A percentile compares a stretch with the other conserved stretches of the same genome.
phyloP scores from a whole-genome alignment of 2,329 filamentous ascomycete species.

The Chaetomiaceae sp. region DNA sequence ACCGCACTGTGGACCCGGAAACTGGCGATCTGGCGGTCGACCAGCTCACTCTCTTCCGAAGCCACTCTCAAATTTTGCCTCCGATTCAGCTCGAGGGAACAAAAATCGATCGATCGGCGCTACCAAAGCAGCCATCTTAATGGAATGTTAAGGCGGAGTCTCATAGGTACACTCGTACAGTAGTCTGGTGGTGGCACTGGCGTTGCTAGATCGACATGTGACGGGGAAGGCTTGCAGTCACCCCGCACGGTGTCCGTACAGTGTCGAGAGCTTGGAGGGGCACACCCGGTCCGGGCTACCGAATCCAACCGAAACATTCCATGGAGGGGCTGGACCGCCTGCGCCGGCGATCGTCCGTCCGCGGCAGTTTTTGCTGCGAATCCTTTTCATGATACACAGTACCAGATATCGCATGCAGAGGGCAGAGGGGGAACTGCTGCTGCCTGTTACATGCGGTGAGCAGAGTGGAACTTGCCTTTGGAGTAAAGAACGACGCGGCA shows the following conservation, averaged over 20 bases:
- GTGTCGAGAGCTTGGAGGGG: not conserved
- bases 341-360: not conserved
- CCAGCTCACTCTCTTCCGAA: no score
- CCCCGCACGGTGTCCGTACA: constrained; percentile 11
- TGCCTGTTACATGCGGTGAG: not conserved
- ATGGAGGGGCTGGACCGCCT: constrained; percentile 4
- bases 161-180: not conserved
- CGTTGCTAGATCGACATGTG: not conserved
- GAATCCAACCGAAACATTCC: not conserved
- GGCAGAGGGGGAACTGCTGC: not conserved
- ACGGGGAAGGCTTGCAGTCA: not conserved
- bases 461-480: not conserved
- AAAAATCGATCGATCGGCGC: no score
- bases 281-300: not conserved
- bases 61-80: no score
- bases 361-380: not conserved
- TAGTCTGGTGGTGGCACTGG: not conserved
- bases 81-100: no score
- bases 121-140: no score
- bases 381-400: no score
- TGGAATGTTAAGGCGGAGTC: no score
- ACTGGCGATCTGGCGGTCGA: no score
- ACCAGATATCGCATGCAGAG: not conserved
- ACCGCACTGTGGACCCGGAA: no score
- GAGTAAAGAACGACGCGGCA: not conserved